A percentile compares a stretch with the other conserved stretches of the same genome.
Conservation (phyloP, 2,329 filamentous ascomycete genomes). For the Diaporthe eres region DNA sequence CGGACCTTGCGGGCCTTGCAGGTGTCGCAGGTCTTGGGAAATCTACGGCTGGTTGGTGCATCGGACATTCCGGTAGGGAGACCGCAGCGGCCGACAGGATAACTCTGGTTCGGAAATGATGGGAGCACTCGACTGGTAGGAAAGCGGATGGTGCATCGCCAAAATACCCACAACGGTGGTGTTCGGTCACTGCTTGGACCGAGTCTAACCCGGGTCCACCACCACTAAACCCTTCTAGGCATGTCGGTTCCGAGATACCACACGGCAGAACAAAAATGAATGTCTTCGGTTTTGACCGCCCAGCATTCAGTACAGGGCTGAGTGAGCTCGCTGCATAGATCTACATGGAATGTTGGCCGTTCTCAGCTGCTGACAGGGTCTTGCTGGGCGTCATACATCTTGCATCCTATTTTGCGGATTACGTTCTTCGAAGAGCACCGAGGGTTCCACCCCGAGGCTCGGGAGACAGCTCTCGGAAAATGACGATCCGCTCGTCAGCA, state of each 20-base stretch:
- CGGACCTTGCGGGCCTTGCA: conserved; percentile 59
- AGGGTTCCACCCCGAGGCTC: conserved; percentile 23
- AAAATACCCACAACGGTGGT: not conserved
- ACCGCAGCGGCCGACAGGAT: not conserved
- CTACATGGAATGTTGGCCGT: not conserved
- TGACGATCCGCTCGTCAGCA: not conserved
- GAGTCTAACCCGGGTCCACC: not conserved
- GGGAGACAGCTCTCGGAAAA: conserved; percentile 14
- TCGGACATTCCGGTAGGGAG: conserved; percentile 7
- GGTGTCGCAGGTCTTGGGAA: conserved; percentile 53
- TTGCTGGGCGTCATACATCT: not conserved
- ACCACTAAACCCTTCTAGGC: conserved; percentile 4
- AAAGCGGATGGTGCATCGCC: not conserved
- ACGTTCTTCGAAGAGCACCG: conserved; percentile 6
- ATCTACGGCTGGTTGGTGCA: conserved; percentile 17
- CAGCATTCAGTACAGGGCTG: not conserved
- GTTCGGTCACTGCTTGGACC: conserved; percentile 12
- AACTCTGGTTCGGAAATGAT: not conserved
- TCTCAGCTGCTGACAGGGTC: not conserved
- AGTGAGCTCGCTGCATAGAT: not conserved
- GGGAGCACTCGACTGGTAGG: not conserved
- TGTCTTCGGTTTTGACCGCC: not conserved
- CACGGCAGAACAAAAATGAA: not conserved
- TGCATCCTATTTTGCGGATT: not conserved
- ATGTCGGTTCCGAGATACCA: conserved; percentile 12